Percentiles rank a stretch among this genome's conserved stretches.
Conservation (phyloP, 2,329 filamentous ascomycete genomes). For the Xylaria sp. region DNA sequence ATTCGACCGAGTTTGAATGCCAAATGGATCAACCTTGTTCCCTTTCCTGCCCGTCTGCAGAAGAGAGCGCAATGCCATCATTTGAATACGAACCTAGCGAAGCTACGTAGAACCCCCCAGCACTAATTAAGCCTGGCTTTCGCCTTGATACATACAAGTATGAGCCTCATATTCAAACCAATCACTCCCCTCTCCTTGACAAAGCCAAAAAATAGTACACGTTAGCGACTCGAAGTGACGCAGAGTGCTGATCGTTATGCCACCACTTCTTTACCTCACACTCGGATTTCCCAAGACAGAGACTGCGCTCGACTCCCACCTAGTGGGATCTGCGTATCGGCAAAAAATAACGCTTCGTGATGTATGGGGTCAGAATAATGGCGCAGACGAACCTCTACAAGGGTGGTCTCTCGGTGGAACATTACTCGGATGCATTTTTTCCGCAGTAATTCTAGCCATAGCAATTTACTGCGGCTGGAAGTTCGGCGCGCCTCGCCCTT, state of each 20-base stretch:
- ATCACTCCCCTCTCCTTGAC: background rate
- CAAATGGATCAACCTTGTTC: background rate
- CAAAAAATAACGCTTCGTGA: background rate
- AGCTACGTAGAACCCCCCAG: no score
- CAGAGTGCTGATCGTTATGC: background rate
- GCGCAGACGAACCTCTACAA: background rate
- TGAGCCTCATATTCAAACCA: background rate
- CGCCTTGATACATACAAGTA: background rate
- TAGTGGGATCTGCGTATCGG: background rate
- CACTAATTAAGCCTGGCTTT: background rate
- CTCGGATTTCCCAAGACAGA: background rate
- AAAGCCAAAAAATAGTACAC: no score
- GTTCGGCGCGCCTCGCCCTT: conserved; percentile 7
- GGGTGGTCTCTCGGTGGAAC: background rate
- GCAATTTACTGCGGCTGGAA: conserved; percentile 20
- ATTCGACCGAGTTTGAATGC: background rate
- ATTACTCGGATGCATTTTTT: conserved; percentile 10
- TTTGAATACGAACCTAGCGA: background rate
- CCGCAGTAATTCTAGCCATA: background rate
- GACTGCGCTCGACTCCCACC: background rate
- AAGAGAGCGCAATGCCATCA: background rate
- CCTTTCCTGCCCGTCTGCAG: background rate
- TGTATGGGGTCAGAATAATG: background rate
- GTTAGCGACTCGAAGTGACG: no score
- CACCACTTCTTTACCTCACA: background rate